These are phyloP conservation scores for Tolypocladium inflatum DNA, from an alignment of 2,329 filamentous ascomycete genomes.

Conservation along the genomic window DNA sequence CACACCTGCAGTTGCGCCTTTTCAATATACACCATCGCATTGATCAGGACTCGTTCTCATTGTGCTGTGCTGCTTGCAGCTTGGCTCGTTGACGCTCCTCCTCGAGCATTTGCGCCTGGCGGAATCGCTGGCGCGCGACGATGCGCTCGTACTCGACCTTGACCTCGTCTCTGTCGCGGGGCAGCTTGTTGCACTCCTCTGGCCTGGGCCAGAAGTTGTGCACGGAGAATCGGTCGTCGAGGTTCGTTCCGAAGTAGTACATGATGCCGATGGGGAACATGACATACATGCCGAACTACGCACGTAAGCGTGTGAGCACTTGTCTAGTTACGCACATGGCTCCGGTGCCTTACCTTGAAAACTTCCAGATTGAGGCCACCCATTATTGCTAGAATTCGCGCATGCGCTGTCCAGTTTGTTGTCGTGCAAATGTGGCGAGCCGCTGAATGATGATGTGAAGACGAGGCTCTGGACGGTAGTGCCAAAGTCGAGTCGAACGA, in stretches of 20 bases:
- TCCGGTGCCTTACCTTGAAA: slow-evolving; percentile 62
- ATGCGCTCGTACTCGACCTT: slow-evolving; percentile 68
- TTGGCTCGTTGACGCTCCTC: slow-evolving; percentile 20
- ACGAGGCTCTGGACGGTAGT: slow-evolving; percentile 1
- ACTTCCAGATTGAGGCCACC: slow-evolving; percentile 86
- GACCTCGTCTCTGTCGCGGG: slow-evolving; percentile 74
- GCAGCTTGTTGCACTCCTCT: slow-evolving; percentile 67
- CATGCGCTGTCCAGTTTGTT: neutral
- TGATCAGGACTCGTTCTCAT: slow-evolving; percentile 12
- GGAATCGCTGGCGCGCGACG: slow-evolving; percentile 56
- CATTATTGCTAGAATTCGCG: slow-evolving; percentile 35
- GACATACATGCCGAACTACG: slow-evolving; percentile 93
- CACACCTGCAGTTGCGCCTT: neutral
- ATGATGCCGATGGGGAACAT: slow-evolving; percentile 98
- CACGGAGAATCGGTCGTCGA: slow-evolving; percentile 83
- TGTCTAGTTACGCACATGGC: neutral
- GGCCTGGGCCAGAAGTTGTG: slow-evolving; percentile 88
- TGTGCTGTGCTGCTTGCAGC: slow-evolving; percentile 12
- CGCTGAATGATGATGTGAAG: neutral
- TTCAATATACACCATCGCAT: neutral
- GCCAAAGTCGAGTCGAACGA: neutral
- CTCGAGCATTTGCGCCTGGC: slow-evolving; percentile 49
- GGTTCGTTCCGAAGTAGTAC: slow-evolving; percentile 99
- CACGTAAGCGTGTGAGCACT: neutral
- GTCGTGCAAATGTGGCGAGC: neutral